Evolutionary conservation across 768 basidiomycete genomes (phyloP), one percentile per base, ranked within the genome.

Genomic region (Candolleomyces eurysporus): DNA sequence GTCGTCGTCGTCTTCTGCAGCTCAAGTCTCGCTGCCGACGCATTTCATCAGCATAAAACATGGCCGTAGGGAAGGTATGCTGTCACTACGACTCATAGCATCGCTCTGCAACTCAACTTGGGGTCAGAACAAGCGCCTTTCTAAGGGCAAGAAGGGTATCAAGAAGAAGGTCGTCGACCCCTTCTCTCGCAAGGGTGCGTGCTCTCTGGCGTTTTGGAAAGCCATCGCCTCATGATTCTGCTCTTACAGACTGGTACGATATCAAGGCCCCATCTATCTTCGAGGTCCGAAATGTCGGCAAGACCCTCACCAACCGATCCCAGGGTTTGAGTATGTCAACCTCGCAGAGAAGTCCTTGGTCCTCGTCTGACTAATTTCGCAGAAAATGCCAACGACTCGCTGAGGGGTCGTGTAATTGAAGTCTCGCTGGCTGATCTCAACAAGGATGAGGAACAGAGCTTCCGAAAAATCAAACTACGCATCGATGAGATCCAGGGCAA

Each of bases 91-190:
- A 5, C 26, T 36, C 55, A 46, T 19, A 19, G 60, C 50, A 43
- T 63, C 48, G 59, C 48, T 21, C 49, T 45, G 39, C 31, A 42
- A 22, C 21, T 60, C 49, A 57, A 66, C 45, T 68, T 63, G 57
- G 50, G 48, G 53, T 14, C 67, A 98, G 93, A 98, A 98, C 83
- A 99, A 99, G 82, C 89, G 94, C 75, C 86, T 96, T 69, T 95
- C 94, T 54, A 97, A 97, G 83, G 94, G 94, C 71, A 96, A 96
- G 87, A 96, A 96, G 84, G 94, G 94, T 76, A 89, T 98, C 84
- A 99, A 99, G 94, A 99, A 98, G 84, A 97, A 98, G 89, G 95
- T 97, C 76, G 94, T 99, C 65, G 97, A 99, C 86, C 95, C 97
- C 66, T 97, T 99, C 91, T 90, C 96, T 67, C 90, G 97, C 84